phyloP scores from a whole-genome alignment of 2,329 filamentous ascomycete species.

The Aspergillus uvarum region DNA sequence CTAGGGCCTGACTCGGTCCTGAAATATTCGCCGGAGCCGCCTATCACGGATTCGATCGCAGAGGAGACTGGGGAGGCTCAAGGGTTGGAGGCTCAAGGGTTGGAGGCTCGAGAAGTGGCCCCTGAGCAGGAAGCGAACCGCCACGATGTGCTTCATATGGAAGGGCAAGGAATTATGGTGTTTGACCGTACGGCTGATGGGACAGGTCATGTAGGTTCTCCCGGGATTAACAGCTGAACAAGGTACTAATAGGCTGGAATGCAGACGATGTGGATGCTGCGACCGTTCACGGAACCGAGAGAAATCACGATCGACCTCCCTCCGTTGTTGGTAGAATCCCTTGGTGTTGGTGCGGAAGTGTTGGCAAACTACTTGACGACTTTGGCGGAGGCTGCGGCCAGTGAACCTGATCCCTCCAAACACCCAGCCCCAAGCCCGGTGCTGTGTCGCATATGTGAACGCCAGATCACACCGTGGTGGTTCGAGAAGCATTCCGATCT shows the following conservation, averaged over 20 bases:
- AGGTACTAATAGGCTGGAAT: slow-evolving; percentile 27
- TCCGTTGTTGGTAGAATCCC: slow-evolving; percentile 80
- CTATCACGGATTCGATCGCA: slow-evolving; percentile 21
- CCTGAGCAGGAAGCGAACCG: slow-evolving; percentile 42
- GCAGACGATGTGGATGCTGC: slow-evolving; percentile 99
- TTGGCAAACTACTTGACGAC: slow-evolving; percentile 89
- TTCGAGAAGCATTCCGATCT: slow-evolving; percentile 98
- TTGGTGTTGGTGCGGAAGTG: slow-evolving; percentile 92
- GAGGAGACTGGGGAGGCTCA: slow-evolving; percentile 17
- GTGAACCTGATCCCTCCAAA: slow-evolving; percentile 69
- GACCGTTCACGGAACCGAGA: slow-evolving; percentile 80
- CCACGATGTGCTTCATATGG: slow-evolving; percentile 69
- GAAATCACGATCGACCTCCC: slow-evolving; percentile 97
- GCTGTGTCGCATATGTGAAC: slow-evolving; percentile 94
- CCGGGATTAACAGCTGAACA: background rate
- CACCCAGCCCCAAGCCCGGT: slow-evolving; percentile 81
- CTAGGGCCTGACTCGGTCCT: slow-evolving; percentile 70
- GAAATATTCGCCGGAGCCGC: slow-evolving; percentile 43
- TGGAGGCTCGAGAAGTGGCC: slow-evolving; percentile 37
- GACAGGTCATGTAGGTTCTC: slow-evolving; percentile 77
- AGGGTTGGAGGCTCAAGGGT: slow-evolving; percentile 26
- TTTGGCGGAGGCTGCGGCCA: slow-evolving; percentile 77
- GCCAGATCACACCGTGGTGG: slow-evolving; percentile 98
- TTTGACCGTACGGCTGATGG: slow-evolving; percentile 84
- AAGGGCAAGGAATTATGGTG: slow-evolving; percentile 97